Percentiles rank a stretch among this genome's conserved stretches.
These are phyloP conservation scores for Erythrobasidium hasegawianum DNA, from an alignment of 1,284 basidiomycete genomes.

Conservation along the genomic window DNA sequence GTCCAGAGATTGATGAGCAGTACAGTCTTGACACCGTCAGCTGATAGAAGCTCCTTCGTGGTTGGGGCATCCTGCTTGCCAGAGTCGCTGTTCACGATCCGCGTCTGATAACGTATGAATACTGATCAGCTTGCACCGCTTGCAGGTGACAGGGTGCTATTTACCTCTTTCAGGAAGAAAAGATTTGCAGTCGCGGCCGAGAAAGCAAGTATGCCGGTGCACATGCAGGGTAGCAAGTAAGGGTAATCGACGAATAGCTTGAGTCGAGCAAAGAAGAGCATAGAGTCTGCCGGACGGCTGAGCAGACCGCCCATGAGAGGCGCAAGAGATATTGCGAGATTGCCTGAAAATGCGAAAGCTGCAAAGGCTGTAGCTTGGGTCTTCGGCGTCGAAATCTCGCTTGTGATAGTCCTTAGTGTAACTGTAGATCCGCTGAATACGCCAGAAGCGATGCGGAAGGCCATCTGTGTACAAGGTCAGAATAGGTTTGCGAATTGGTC, in stretches of 20 bases:
- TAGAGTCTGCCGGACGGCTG: constrained; percentile 44
- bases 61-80: constrained; percentile 13
- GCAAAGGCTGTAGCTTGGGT: constrained; percentile 45
- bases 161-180: constrained; percentile 49
- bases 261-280: constrained; percentile 38
- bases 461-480: background rate
- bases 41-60: constrained; percentile 37
- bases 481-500: too few species aligned
- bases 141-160: too few species aligned
- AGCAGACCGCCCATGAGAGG: constrained; percentile 47
- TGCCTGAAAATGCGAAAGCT: constrained; percentile 44
- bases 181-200: constrained; percentile 44
- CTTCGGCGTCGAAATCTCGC: constrained; percentile 41
- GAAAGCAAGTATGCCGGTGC: constrained; percentile 46
- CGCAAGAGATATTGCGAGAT: constrained; percentile 42
- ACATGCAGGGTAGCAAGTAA: constrained; percentile 50
- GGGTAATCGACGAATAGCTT: constrained; percentile 44
- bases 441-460: background rate
- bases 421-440: constrained; percentile 10
- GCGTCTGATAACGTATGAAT: too few species aligned
- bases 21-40: constrained; percentile 37
- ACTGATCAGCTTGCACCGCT: too few species aligned
- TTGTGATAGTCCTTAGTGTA: constrained; percentile 43
- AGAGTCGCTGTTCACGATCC: background rate
- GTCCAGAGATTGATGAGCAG: constrained; percentile 42